Evolutionary conservation across 1,284 basidiomycete genomes (phyloP).

Genomic region (Neotropicomus parvogracilis): DNA sequence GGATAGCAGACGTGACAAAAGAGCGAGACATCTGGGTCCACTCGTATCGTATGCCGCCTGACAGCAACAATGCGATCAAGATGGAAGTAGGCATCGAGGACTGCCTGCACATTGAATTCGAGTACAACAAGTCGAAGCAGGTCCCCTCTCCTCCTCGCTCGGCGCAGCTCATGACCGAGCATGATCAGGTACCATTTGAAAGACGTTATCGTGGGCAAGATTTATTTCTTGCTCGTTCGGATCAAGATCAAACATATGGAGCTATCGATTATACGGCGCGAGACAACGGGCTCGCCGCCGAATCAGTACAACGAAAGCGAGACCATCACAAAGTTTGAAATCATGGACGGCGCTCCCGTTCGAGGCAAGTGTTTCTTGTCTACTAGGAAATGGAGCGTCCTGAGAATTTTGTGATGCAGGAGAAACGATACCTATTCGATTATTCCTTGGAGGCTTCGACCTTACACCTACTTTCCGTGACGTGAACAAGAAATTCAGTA

Average conservation of each 20-base stretch:
- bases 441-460: constrained; percentile 98
- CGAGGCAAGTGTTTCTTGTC: constrained; percentile 52
- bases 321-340: constrained; percentile 99
- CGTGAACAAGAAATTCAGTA: constrained; percentile 99
- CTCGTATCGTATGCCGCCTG: constrained; percentile 96
- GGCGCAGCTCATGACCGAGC: not conserved
- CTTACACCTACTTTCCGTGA: constrained; percentile 98
- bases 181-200: constrained; percentile 87
- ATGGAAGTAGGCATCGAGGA: constrained; percentile 99
- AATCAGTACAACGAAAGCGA: constrained; percentile 99
- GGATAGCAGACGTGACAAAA: constrained; percentile 90
- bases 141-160: constrained; percentile 28
- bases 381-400: not conserved
- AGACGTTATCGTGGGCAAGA: constrained; percentile 99
- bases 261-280: constrained; percentile 93
- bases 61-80: constrained; percentile 96
- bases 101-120: constrained; percentile 98
- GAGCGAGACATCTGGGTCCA: constrained; percentile 98
- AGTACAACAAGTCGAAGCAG: constrained; percentile 99
- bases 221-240: constrained; percentile 96
- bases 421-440: constrained; percentile 95
- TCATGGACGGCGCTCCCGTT: constrained; percentile 97
- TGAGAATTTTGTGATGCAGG: constrained; percentile 46
- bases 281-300: constrained; percentile 93
- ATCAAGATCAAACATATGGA: constrained; percentile 99